Evolutionary conservation across 225 moss, liverwort and hornwort genomes (phyloP).

Genomic region (Anthoceros angustus): DNA sequence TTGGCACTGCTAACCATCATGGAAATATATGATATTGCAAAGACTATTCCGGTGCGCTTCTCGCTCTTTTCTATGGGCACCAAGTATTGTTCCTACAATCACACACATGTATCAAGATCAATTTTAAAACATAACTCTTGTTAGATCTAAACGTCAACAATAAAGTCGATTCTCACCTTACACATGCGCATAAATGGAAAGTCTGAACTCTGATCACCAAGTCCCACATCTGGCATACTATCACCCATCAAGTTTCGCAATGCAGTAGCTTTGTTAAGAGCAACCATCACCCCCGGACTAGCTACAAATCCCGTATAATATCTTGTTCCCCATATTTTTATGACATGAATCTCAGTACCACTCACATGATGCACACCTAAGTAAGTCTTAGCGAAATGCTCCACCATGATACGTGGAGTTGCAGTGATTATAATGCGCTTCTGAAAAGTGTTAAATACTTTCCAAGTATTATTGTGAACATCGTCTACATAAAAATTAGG

Average conservation of each 20-base stretch:
- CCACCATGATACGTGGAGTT: constrained; percentile 12
- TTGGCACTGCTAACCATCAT: constrained; percentile 47
- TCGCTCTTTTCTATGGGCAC: constrained; percentile 20
- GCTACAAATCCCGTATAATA: constrained; percentile 8
- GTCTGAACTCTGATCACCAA: not conserved
- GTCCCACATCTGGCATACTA: not conserved
- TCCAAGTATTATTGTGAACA: constrained; percentile 10
- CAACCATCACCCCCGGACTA: constrained; percentile 10
- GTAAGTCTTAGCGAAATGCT: constrained; percentile 10
- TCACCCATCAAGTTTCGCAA: not conserved
- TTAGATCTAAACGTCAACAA: too few relatives aligned
- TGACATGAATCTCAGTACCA: constrained; percentile 12
- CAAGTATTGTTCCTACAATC: constrained; percentile 38
- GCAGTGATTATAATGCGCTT: constrained; percentile 11
- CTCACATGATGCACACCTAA: constrained; percentile 11
- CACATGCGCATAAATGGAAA: not conserved
- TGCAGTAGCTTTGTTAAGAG: not conserved
- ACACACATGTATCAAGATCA: too few relatives aligned
- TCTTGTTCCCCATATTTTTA: not conserved
- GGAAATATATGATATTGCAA: constrained; percentile 37
- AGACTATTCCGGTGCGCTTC: constrained; percentile 23
- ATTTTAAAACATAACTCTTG: too few relatives aligned
- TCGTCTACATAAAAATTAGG: constrained; percentile 14
- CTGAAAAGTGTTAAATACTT: constrained; percentile 8
- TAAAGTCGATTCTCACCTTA: not conserved